phyloP scores from a whole-genome alignment of 164 flowering plant genomes.

The Nelumbo lutea region DNA sequence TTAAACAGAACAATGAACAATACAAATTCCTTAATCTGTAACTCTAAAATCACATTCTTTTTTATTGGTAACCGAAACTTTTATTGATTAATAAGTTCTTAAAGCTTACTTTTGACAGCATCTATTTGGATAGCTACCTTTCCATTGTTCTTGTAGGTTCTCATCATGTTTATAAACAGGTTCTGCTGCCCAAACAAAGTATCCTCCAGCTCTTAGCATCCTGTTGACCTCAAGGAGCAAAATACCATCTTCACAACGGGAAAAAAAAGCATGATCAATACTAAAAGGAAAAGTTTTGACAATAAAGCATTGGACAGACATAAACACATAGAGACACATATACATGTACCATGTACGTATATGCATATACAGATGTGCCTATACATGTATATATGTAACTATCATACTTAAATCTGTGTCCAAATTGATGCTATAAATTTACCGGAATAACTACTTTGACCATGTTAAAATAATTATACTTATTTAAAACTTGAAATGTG shows the following conservation, averaged over 20 bases:
- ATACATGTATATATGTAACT: too few species aligned
- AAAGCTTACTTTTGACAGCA: background rate
- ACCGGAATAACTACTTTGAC: too few species aligned
- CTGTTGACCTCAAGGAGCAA: constrained; percentile 76
- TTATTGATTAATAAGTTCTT: too few species aligned
- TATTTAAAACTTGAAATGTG: background rate
- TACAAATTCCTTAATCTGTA: background rate
- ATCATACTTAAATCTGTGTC: too few species aligned
- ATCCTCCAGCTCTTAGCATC: constrained; percentile 77
- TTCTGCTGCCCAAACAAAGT: constrained; percentile 85
- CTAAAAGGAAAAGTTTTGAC: constrained; percentile 9
- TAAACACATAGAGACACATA: background rate
- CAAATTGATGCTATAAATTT: background rate
- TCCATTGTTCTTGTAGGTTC: constrained; percentile 65
- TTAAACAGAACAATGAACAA: background rate
- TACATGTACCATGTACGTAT: background rate
- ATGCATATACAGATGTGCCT: too few species aligned
- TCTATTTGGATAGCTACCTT: constrained; percentile 36
- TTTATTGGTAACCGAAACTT: background rate
- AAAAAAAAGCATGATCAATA: constrained; percentile 2
- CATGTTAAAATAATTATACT: background rate
- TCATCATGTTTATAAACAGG: constrained; percentile 75
- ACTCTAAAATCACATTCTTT: background rate
- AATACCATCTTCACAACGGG: constrained; percentile 57
- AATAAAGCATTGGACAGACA: background rate